phyloP scores from a whole-genome alignment of 2,329 filamentous ascomycete species.

The Diaporthe sp. region DNA sequence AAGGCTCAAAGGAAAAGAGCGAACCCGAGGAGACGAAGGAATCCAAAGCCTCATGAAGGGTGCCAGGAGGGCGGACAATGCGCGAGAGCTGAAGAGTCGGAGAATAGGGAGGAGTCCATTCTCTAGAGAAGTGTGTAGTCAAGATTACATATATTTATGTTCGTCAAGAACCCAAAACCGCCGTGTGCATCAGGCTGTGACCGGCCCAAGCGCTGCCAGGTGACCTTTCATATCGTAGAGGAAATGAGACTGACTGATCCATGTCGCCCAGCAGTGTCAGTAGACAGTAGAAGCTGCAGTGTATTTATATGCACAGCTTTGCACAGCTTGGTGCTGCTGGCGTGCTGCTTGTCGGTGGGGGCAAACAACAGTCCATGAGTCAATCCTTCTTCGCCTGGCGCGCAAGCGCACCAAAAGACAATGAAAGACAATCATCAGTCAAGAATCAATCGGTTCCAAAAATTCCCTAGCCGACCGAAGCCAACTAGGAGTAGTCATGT shows the following conservation, averaged over 20 bases:
- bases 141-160: background rate
- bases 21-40: background rate
- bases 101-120: background rate
- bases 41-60: background rate
- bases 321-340: background rate
- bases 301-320: background rate
- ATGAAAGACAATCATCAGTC: slow-evolving; percentile 64
- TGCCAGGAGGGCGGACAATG: background rate
- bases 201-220: background rate
- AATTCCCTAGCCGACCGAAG: slow-evolving; percentile 82
- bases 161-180: background rate
- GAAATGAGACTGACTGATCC: background rate
- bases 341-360: background rate
- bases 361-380: background rate
- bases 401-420: slow-evolving; percentile 57
- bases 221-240: background rate
- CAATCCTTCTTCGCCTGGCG: slow-evolving; percentile 65
- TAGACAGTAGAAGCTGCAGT: background rate
- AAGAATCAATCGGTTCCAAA: slow-evolving; percentile 71
- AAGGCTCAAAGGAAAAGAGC: background rate
- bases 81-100: background rate
- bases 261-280: background rate
- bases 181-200: background rate
- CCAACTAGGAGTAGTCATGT: slow-evolving; percentile 82
- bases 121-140: background rate